Conservation (phyloP, 371 early-diverging fungal species). For the Mortierella sp. region DNA sequence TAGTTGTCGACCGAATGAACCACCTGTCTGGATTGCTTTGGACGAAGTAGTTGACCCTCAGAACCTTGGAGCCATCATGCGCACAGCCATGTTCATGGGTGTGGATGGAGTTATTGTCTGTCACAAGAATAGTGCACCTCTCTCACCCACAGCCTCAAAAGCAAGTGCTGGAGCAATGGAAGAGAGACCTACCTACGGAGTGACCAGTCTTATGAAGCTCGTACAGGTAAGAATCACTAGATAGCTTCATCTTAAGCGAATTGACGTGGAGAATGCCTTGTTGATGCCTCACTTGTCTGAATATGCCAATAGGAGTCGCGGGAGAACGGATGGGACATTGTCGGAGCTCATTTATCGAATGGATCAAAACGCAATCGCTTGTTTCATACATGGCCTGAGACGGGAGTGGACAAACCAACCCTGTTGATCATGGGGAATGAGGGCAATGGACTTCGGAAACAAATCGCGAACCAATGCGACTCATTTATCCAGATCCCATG, state of each 20-base stretch:
- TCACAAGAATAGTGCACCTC: constrained; percentile 20
- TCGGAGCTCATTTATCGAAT: constrained; percentile 53
- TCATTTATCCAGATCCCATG: constrained; percentile 48
- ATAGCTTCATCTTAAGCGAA: too few relatives aligned
- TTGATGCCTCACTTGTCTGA: neutral
- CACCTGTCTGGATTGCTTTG: constrained; percentile 58
- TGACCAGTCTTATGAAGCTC: constrained; percentile 46
- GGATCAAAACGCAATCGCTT: constrained; percentile 1
- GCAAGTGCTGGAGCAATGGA: constrained; percentile 67
- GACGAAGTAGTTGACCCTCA: constrained; percentile 64
- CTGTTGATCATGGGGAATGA: constrained; percentile 68
- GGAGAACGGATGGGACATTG: constrained; percentile 63
- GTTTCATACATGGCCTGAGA: constrained; percentile 5
- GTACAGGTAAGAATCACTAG: constrained; percentile 33
- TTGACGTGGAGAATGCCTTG: too few relatives aligned
- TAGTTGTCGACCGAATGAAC: constrained; percentile 1
- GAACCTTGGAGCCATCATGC: constrained; percentile 17
- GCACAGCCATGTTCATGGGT: constrained; percentile 63
- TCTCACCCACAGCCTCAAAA: constrained; percentile 57
- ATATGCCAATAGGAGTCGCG: constrained; percentile 17
- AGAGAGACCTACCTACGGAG: constrained; percentile 50
- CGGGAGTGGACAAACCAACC: constrained; percentile 29
- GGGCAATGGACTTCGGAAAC: constrained; percentile 55
- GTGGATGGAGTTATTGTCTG: constrained; percentile 62
- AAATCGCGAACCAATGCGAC: constrained; percentile 53